Base-by-base conservation (phyloP, 352 stramenopile genomes). In the Phytophthora megakarya region DNA sequence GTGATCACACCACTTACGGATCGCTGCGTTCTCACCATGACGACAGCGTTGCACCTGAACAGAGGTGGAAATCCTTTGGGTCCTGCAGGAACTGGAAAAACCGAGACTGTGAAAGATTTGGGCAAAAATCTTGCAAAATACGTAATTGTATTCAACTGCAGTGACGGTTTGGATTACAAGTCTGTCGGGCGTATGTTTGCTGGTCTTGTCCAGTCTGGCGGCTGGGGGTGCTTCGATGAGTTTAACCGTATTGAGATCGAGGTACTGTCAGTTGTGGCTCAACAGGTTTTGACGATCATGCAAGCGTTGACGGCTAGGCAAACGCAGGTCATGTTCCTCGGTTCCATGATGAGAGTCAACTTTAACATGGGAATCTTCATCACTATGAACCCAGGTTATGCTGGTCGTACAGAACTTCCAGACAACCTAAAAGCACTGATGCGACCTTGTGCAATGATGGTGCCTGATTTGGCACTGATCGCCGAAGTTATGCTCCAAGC, bases 221-320 rank as follows among this genome's bases (percentile, higher is more conserved):
- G 85, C 25, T 98, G 93, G 93, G 92, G 91, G 6, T 98, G 93
- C 61, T 98, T 98, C 43, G 93, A 98, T 72, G 93, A 98, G 64
- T 98, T 98, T 66, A 98, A 98, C 57, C 89, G 93, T n/a, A 98
- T 98, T 51, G 94, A 98, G 65, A 97, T 98, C 28, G 93, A 98
- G 60, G 93, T 98, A 43, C 66, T 98, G 5, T 98, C 92, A 7
- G 93, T 98, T 21, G 91, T 98, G 3, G 93, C 93, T 18, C 93
- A 97, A 46, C 90, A 97, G 50, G 88, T 97, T 37, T 54, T 97
- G 33, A 96, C 86, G 6, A 97, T 97, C 62, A 92, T 96, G 80
- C 85, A 96, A 52, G 90, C 90, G 18, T 73, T 96, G 5, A 88
- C 84, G 28, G 70, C 81, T 43, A 89, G 92, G 43, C 78, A 91